phyloP scores from a whole-genome alignment of 768 basidiomycete species.

The Suillus variegatus region DNA sequence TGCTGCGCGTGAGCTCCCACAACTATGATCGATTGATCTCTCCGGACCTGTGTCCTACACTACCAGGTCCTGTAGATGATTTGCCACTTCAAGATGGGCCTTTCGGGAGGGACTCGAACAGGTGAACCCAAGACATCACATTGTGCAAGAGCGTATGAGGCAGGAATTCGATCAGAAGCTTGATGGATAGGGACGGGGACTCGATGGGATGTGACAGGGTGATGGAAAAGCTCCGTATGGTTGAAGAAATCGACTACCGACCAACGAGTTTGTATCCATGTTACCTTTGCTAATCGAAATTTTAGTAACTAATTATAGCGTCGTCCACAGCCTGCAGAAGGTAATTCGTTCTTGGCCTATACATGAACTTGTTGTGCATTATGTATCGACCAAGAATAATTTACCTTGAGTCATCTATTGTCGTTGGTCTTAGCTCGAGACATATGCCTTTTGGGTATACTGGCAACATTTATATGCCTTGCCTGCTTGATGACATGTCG shows the following conservation, averaged over 20 bases:
- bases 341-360: no score
- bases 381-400: no score
- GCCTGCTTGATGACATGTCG: no score
- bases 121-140: neutral
- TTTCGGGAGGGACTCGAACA: neutral
- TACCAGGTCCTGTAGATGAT: neutral
- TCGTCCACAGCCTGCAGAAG: no score
- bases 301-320: neutral
- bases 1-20: neutral
- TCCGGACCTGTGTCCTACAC: neutral
- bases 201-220: neutral
- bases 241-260: neutral
- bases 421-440: neutral
- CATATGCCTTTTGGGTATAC: neutral
- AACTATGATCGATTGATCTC: neutral
- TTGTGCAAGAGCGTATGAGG: neutral
- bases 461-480: neutral
- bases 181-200: neutral
- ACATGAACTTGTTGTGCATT: no score
- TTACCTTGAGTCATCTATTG: neutral
- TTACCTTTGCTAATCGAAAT: neutral
- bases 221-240: neutral
- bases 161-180: neutral
- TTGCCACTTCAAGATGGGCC: neutral
- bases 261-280: neutral